These are phyloP conservation scores for Paracoccidioides brasiliensis DNA, from an alignment of 2,329 filamentous ascomycete species.

Conservation along the genomic window DNA sequence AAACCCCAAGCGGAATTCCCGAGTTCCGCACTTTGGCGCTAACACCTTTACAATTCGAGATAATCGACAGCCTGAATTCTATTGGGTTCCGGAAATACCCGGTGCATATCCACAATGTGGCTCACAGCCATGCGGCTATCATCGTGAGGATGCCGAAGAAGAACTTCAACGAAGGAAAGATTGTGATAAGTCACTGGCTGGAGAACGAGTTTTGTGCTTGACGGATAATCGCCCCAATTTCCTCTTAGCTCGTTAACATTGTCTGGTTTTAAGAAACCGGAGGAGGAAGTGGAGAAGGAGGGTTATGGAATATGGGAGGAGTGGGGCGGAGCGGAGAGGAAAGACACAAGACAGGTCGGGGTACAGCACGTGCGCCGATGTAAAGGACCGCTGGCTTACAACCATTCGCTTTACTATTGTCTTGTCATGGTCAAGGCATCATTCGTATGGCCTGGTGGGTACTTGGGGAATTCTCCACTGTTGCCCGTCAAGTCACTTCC, in stretches of 20 bases:
- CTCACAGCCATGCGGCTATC: conserved; percentile 83
- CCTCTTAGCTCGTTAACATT: not conserved
- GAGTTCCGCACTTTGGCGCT: conserved; percentile 52
- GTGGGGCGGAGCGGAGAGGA: conserved; percentile 2
- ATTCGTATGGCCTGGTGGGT: not conserved
- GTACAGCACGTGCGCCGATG: not conserved
- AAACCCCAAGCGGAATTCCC: not conserved
- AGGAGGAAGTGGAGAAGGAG: not conserved
- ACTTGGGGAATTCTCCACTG: not conserved
- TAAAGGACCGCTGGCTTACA: not conserved
- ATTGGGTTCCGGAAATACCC: conserved; percentile 47
- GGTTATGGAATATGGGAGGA: not conserved
- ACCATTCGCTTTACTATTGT: not conserved
- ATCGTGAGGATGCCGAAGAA: conserved; percentile 59
- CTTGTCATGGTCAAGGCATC: not conserved
- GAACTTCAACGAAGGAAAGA: conserved; percentile 60
- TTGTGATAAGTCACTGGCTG: conserved; percentile 72
- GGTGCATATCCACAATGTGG: conserved; percentile 44
- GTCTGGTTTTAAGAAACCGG: not conserved
- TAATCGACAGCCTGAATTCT: conserved; percentile 63
- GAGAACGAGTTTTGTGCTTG: conserved; percentile 49
- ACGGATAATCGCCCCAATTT: not conserved
- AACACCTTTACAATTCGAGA: conserved; percentile 66
- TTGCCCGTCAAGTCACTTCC: not conserved
- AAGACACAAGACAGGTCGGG: not conserved